Evolutionary conservation across 371 early-diverging fungal genomes (phyloP), one percentile per base, ranked within the genome.

Genomic region (Umbelopsis sp.): DNA sequence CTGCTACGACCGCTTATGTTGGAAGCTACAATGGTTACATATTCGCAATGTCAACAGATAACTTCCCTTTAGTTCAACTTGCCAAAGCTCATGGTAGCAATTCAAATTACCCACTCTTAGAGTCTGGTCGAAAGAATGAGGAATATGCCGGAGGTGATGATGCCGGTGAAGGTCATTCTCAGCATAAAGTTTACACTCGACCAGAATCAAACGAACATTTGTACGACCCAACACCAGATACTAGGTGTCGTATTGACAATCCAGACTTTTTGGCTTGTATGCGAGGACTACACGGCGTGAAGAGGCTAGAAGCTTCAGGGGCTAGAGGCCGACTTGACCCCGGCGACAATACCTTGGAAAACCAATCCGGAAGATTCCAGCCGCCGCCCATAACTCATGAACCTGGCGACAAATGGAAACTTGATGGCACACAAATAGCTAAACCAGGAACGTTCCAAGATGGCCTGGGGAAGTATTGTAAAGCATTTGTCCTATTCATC

Each of bases 21-120:
- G 89, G 90, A 29, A 72, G 75, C 3, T 74, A 87, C 32, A 76
- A 86, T 44, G 88, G 84, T 35, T 86, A 82, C 46, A 74, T 89
- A 2, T 91, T 84, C 67, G 85, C 87, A 2, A 73, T 91, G 8
- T 87, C 88, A 0, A 73, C 72, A 22, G 81, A 87, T 14, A 81
- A 84, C 41, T 90, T 87, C 44, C 89, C 91, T 8, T 70, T 86
- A 14, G 78, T 86, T 11, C 84, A 83, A 65, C 76, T 75, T 62
- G 80, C 80, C 18, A 32, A 57, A 29, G 48, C 74, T 69, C 44
- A 81, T 75, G 74, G 79, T 77, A 32, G 80, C 69, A 65, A 80
- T 75, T 70, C 72, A 65, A 66, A 85, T 68, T 65, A 73, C 66
- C 65, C 68, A 37, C 63, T 71, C 51, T 74, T 74, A 51, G 85